Percentiles rank a stretch among this genome's conserved stretches.
These are phyloP conservation scores for Durotheca rogersii DNA, from an alignment of 495 filamentous ascomycete species.

Conservation along the genomic window DNA sequence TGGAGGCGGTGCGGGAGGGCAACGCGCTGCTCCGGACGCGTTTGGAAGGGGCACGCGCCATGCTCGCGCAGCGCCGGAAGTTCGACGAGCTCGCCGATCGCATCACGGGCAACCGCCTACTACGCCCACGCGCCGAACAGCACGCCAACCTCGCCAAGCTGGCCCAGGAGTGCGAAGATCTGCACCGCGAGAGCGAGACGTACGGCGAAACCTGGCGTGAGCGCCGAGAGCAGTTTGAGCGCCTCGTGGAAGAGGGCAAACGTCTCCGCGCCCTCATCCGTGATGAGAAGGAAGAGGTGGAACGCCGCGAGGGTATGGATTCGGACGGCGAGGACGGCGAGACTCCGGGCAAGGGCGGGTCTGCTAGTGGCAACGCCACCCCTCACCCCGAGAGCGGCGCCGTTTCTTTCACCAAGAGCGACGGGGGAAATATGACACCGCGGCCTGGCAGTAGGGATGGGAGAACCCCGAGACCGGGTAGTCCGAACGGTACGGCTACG, in stretches of 20 bases:
- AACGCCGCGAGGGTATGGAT: slow-evolving; percentile 74
- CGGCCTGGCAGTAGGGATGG: slow-evolving; percentile 51
- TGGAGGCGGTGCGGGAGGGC: slow-evolving; percentile 73
- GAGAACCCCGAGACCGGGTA: slow-evolving; percentile 68
- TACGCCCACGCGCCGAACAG: slow-evolving; percentile 83
- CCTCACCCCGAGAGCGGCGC: slow-evolving; percentile 44
- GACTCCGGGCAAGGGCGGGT: slow-evolving; percentile 44
- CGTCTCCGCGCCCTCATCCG: slow-evolving; percentile 80
- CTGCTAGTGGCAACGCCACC: slow-evolving; percentile 40
- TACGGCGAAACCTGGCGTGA: slow-evolving; percentile 85
- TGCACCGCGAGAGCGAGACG: slow-evolving; percentile 78
- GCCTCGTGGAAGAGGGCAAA: slow-evolving; percentile 89
- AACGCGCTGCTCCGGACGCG: slow-evolving; percentile 68
- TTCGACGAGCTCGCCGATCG: slow-evolving; percentile 86
- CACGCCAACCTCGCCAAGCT: slow-evolving; percentile 73
- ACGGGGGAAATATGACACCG: slow-evolving; percentile 50
- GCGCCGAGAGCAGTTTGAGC: slow-evolving; percentile 81
- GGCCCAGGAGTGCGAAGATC: slow-evolving; percentile 80
- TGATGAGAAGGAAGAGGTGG: slow-evolving; percentile 91
- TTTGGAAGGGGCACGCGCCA: slow-evolving; percentile 73
- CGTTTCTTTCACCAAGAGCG: slow-evolving; percentile 30
- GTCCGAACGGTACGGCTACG: slow-evolving; percentile 27
- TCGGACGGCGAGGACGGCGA: slow-evolving; percentile 71
- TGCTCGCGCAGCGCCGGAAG: slow-evolving; percentile 73
- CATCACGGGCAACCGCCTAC: slow-evolving; percentile 77